Base-by-base conservation (phyloP, 805 yeast genomes). In the Hanseniaspora guilliermondii region DNA sequence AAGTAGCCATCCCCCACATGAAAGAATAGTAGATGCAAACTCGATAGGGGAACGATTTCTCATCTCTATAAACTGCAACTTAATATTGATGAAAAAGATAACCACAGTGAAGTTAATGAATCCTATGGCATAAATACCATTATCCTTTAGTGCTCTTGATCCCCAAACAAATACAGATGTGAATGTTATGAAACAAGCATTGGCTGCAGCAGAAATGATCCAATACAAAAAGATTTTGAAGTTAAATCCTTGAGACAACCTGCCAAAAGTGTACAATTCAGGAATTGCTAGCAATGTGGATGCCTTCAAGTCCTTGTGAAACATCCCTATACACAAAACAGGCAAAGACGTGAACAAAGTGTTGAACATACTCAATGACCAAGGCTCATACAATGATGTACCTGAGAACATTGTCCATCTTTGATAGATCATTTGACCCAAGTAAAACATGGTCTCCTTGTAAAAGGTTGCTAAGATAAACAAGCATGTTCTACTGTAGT, bases 311-410 rank as follows among this genome's bases (percentile, higher is more conserved):
- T 93, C 99, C 64, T 84, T 85, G 62, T 91, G 96, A 68, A 93
- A 84, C 80, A 89, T 86, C n/a, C 99, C 99, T 53, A 93, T 73
- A 62, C 94, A 85, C 38, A 93, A 68, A 2, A 93, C 97, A 0
- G 96, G 89, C 49, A 93, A 72, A 0, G 96, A 87, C 0, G 98
- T 91, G 70, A 93, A 94, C 58, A 93, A 74, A 0, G 98, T 94
- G 66, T 93, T 94, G 72, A 85, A 93, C 97, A 94, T 89, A 0
- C 97, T 86, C 57, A 93, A 74, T 1, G 97, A 89, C 96, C 97
- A 89, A 40, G 91, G 83, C 64, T 94, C 98, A 67, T 87, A 93
- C 60, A 91, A 67, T 0, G 97, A 87, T 0, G 96, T 82, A 1
- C 98, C 98, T 0, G 97, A 85, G 67, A 86, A 93, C 70, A 87